Evolutionary conservation across 2,329 filamentous ascomycete genomes (phyloP).

Genomic region (Fonsecaea pedrosoi): DNA sequence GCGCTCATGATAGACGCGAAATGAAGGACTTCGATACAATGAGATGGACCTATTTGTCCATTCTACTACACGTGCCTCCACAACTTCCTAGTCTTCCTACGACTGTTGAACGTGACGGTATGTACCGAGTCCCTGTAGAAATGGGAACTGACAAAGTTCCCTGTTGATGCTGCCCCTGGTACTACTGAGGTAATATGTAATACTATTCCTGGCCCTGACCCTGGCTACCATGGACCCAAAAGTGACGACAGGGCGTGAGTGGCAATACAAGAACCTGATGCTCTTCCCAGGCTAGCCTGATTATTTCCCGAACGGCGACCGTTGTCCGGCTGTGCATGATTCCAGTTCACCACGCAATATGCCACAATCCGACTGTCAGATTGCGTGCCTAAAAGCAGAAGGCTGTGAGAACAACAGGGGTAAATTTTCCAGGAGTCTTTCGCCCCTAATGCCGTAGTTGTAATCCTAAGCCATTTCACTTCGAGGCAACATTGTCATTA

Average conservation of each 20-base stretch:
- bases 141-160: not conserved
- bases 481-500: not conserved
- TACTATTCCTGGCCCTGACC: not conserved
- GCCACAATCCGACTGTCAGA: constrained; percentile 18
- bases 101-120: not conserved
- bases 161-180: not conserved
- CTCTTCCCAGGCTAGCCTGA: not conserved
- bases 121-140: not conserved
- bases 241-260: constrained; percentile 1
- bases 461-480: not conserved
- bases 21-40: not conserved
- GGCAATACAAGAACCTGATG: constrained; percentile 4
- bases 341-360: not conserved
- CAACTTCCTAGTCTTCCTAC: not conserved
- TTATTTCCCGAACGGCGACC: not conserved
- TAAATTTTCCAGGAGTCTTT: not conserved
- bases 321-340: not conserved
- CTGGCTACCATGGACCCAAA: not conserved
- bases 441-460: not conserved
- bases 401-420: not conserved
- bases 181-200: constrained; percentile 3
- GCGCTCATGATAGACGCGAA: constrained; percentile 5
- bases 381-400: constrained; percentile 18
- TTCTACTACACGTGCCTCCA: not conserved
- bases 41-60: not conserved